These are phyloP conservation scores for Aureobasidium lini DNA, from an alignment of 2,329 filamentous ascomycete genomes.

Conservation along the genomic window DNA sequence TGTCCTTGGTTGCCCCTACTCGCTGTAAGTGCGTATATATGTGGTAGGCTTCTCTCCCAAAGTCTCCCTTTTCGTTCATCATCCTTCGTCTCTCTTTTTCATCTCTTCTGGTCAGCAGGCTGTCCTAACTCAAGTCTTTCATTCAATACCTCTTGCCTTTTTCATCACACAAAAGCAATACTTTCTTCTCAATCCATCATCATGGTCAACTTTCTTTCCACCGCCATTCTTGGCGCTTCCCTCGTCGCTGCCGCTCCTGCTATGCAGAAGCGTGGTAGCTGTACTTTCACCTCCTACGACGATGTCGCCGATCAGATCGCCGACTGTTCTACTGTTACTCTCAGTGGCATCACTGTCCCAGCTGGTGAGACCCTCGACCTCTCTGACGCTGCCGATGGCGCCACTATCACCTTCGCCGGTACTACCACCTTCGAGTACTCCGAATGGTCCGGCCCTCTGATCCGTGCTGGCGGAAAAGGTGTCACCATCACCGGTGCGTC, in stretches of 20 bases:
- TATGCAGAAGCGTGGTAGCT: constrained; percentile 6
- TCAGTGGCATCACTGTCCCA: constrained; percentile 32
- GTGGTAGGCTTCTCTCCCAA: too few species aligned
- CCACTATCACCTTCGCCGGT: constrained; percentile 53
- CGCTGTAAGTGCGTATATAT: neutral
- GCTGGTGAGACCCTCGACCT: constrained; percentile 32
- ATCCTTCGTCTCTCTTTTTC: neutral
- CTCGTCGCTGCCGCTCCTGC: constrained; percentile 13
- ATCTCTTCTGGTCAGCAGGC: constrained; percentile 12
- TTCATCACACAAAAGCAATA: neutral
- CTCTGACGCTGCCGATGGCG: constrained; percentile 26
- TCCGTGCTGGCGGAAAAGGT: constrained; percentile 51
- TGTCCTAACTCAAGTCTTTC: constrained; percentile 13
- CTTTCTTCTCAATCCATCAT: neutral
- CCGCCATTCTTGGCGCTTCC: constrained; percentile 11
- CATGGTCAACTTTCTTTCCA: constrained; percentile 4
- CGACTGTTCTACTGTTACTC: constrained; percentile 31
- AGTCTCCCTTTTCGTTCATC: neutral
- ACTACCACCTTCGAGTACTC: constrained; percentile 60
- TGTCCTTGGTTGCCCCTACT: neutral
- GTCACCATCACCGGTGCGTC: constrained; percentile 47
- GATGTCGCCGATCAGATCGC: constrained; percentile 11
- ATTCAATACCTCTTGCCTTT: neutral
- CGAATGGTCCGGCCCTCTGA: constrained; percentile 57
- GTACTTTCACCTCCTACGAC: constrained; percentile 17